These are phyloP conservation scores for Podospora australis DNA, from an alignment of 495 filamentous ascomycete genomes.

Conservation along the genomic window DNA sequence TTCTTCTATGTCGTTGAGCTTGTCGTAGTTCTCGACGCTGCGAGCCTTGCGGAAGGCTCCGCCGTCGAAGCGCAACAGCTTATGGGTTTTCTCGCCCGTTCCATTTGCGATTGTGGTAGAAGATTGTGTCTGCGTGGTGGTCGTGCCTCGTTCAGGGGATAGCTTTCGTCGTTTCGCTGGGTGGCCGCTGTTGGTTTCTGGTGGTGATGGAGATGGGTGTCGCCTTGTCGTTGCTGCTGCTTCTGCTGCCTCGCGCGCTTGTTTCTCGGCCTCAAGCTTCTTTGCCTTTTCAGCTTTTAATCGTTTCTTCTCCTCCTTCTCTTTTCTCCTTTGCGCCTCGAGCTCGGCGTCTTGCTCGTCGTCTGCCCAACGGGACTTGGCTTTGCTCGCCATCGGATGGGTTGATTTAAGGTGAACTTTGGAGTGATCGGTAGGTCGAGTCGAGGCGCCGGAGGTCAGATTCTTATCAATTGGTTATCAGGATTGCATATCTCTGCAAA, in stretches of 20 bases:
- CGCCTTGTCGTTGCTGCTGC: constrained; percentile 18
- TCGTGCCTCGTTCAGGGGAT: constrained; percentile 31
- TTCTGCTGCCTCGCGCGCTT: constrained; percentile 26
- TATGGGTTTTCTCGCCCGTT: constrained; percentile 18
- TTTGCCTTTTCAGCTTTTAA: constrained; percentile 80
- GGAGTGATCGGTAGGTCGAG: not conserved
- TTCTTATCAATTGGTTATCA: too few relatives aligned
- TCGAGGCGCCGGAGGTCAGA: too few relatives aligned
- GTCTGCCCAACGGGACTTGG: constrained; percentile 82
- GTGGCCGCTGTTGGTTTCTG: constrained; percentile 31
- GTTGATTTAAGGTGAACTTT: too few relatives aligned
- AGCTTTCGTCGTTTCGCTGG: constrained; percentile 53
- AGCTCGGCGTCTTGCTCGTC: constrained; percentile 67
- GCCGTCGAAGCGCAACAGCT: constrained; percentile 64
- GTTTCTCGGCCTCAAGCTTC: constrained; percentile 56
- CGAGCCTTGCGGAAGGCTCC: constrained; percentile 64
- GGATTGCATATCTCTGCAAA: too few relatives aligned
- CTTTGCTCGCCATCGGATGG: constrained; percentile 59
- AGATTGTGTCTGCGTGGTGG: constrained; percentile 24
- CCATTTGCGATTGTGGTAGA: not conserved
- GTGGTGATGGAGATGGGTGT: constrained; percentile 13
- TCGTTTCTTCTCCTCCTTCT: constrained; percentile 86
- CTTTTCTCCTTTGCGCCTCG: constrained; percentile 66
- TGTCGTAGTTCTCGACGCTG: constrained; percentile 84
- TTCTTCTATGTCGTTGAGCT: constrained; percentile 94